Evolutionary conservation across 495 filamentous ascomycete species (phyloP), one percentile per base, ranked within the genome.

Genomic region (Podospora pseudopauciseta): DNA sequence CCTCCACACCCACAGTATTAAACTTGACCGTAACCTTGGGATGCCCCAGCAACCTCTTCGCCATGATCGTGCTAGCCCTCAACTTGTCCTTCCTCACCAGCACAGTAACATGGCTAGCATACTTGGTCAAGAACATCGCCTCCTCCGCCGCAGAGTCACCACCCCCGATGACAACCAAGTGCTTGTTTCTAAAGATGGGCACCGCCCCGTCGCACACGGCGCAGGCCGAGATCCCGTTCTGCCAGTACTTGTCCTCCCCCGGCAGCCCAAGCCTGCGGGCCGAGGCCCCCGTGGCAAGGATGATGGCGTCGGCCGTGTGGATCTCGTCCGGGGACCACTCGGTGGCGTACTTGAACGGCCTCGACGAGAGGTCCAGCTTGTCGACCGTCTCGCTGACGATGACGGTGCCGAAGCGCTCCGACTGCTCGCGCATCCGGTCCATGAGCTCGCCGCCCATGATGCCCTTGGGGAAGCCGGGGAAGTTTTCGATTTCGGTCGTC

Each of bases 401-500:
- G 71, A 89, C 82, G 62, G 96, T 97, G 71, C 95, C 95, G 80
- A 96, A 97, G 44, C 89, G 90, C 77, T 91, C 88, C 66, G 91
- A 95, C 81, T 99, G 95, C 53, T 85, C 86, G 79, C 92, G 90
- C 95, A 99, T 97, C 70, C 88, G 85, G 68, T 97, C 95, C 95
- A 99, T 99, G 67, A 99, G 82, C 76, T 91, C 88, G 60, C 84
- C 73, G 54, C 95, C 95, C 77, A 91, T 90, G 74, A 98, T 92
- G 67, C 91, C 92, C 62, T 90, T 85, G 67, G 91, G 91, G 83
- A 97, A 99, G 49, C 95, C 95, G 63, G 95, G 95, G 81, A 88
- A 99, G 82, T 99, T 99, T 85, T 99, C 95, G 65, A 99, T 88
- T 68, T 99, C 95, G 74, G 96, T 97, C 67, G 95, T 99, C 53